These are phyloP conservation scores for Erythrophleum fordii DNA, from an alignment of 306 rosid genomes.

Conservation along the genomic window DNA sequence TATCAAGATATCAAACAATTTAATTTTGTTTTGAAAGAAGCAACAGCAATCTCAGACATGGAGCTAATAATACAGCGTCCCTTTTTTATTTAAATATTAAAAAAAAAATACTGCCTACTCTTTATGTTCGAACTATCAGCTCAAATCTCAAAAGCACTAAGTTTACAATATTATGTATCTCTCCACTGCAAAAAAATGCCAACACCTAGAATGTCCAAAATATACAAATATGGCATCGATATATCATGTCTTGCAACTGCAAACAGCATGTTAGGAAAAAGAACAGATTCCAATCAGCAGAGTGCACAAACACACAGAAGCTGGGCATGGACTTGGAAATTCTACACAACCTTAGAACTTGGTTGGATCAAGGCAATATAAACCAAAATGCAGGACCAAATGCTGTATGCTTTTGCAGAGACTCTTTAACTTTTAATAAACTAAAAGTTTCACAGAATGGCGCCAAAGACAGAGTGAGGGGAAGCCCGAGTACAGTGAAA, in stretches of 20 bases:
- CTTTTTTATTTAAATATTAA: not conserved
- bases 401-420: not conserved
- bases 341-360: not conserved
- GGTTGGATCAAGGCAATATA: not conserved
- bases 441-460: not conserved
- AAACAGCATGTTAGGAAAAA: not conserved
- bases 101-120: not conserved
- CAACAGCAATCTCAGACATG: not conserved
- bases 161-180: not conserved
- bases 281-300: not conserved
- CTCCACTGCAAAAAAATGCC: not conserved
- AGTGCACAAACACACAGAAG: not conserved
- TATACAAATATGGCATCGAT: not conserved
- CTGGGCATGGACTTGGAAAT: not conserved
- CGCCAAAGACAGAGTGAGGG: too few species aligned
- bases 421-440: not conserved
- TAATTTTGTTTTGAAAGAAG: slow-evolving; percentile 16
- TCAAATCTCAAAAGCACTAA: not conserved
- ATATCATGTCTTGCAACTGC: not conserved
- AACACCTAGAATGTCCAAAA: not conserved
- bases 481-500: not conserved
- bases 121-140: not conserved
- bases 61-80: not conserved
- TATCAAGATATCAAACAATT: not conserved
- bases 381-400: slow-evolving; percentile 8